Conservation (phyloP, 345 rosid genomes). For the Cardamine resedifolia region DNA sequence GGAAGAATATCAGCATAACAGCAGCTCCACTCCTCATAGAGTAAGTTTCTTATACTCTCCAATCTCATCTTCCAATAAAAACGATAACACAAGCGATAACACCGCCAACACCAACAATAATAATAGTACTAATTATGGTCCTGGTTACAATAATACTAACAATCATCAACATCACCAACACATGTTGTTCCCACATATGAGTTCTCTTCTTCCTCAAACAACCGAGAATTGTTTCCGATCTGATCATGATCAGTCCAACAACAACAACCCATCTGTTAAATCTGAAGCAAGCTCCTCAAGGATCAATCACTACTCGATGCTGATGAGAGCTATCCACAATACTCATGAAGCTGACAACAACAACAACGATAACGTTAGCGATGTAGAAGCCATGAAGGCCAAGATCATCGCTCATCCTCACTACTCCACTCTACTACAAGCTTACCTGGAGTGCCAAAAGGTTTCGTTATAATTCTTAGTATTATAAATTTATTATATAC, state of each 20-base stretch:
- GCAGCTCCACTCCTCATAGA: slow-evolving; percentile 52
- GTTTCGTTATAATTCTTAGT: slow-evolving; percentile 33
- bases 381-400: slow-evolving; percentile 78
- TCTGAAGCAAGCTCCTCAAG: slow-evolving; percentile 67
- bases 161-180: slow-evolving; percentile 30
- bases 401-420: slow-evolving; percentile 95
- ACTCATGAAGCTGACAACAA: slow-evolving; percentile 50
- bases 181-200: slow-evolving; percentile 42
- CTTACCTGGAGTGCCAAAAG: slow-evolving; percentile 97
- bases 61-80: slow-evolving; percentile 56
- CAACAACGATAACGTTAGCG: slow-evolving; percentile 34
- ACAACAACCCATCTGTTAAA: slow-evolving; percentile 53
- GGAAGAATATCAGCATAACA: slow-evolving; percentile 76
- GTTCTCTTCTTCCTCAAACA: slow-evolving; percentile 44
- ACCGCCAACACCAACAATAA: slow-evolving; percentile 25
- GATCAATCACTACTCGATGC: slow-evolving; percentile 55
- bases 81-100: slow-evolving; percentile 38
- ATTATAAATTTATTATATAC: neutral
- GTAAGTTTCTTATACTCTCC: slow-evolving; percentile 75
- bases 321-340: slow-evolving; percentile 51
- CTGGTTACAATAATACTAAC: slow-evolving; percentile 29
- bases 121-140: slow-evolving; percentile 35
- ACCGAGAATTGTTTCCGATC: slow-evolving; percentile 54
- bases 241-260: slow-evolving; percentile 43
- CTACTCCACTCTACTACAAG: slow-evolving; percentile 81